Evolutionary conservation across 805 yeast species (phyloP).

Genomic region (Candida verbasci): DNA sequence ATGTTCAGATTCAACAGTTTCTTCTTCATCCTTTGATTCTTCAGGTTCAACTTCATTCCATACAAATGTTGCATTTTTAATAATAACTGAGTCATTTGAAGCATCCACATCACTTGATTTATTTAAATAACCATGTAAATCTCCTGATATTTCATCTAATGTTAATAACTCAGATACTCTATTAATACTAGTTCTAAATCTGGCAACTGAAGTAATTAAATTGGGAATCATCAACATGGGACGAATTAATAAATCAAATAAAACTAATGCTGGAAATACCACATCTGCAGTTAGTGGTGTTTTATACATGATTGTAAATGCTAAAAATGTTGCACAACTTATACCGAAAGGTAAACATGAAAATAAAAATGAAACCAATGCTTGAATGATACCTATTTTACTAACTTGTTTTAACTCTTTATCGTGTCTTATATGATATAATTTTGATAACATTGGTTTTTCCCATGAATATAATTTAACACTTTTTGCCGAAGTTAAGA

Average conservation of each 20-base stretch:
- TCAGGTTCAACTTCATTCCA: constrained; percentile 25
- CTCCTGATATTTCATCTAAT: constrained; percentile 30
- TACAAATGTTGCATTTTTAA: constrained; percentile 28
- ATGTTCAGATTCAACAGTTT: constrained; percentile 13
- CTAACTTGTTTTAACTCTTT: constrained; percentile 25
- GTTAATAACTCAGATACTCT: constrained; percentile 29
- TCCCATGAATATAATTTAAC: constrained; percentile 42
- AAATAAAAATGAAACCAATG: constrained; percentile 31
- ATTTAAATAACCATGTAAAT: constrained; percentile 16
- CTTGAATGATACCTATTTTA: constrained; percentile 28
- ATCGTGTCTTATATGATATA: constrained; percentile 28
- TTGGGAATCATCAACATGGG: constrained; percentile 32
- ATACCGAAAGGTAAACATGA: constrained; percentile 33
- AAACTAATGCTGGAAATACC: constrained; percentile 35
- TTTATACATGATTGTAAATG: constrained; percentile 19
- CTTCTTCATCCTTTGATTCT: constrained; percentile 14
- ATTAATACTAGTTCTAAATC: constrained; percentile 25
- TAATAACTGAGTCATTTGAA: constrained; percentile 16
- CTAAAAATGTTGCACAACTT: constrained; percentile 27
- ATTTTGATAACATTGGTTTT: constrained; percentile 31
- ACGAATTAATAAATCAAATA: constrained; percentile 31
- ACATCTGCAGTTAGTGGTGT: constrained; percentile 31
- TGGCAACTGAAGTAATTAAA: constrained; percentile 22
- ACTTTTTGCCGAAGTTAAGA: constrained; percentile 33
- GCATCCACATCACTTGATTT: constrained; percentile 2